A percentile compares a stretch with the other conserved stretches of the same genome.
Conservation (phyloP, 768 basidiomycete species). For the Amanita exitialis region DNA sequence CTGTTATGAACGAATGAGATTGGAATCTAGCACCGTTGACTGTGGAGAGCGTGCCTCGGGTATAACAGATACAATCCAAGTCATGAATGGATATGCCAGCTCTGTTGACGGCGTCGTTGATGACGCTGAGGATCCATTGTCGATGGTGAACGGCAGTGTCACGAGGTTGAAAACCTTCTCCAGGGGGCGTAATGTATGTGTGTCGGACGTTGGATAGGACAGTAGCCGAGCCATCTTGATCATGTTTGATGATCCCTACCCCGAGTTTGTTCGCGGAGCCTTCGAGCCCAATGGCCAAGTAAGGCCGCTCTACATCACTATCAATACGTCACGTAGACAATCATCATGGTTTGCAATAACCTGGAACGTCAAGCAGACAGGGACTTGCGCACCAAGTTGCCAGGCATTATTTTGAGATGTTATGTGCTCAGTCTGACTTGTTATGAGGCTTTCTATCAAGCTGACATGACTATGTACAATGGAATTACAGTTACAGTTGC, state of each 20-base stretch:
- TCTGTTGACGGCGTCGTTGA: slow-evolving; percentile 62
- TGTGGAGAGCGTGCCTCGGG: slow-evolving; percentile 52
- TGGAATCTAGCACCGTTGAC: neutral
- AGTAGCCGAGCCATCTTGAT: slow-evolving; percentile 54
- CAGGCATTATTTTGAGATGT: neutral
- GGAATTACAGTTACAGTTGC: neutral
- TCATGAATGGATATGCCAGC: slow-evolving; percentile 66
- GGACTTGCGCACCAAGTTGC: neutral
- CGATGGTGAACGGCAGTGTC: slow-evolving; percentile 96
- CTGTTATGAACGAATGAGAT: slow-evolving; percentile 26
- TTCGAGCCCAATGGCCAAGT: slow-evolving; percentile 91
- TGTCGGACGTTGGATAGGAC: slow-evolving; percentile 92
- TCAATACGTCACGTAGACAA: neutral
- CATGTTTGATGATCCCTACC: slow-evolving; percentile 84
- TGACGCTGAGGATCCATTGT: slow-evolving; percentile 80
- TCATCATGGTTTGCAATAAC: slow-evolving; percentile 14
- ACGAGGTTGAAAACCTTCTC: slow-evolving; percentile 92
- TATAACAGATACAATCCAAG: slow-evolving; percentile 92
- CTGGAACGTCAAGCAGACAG: slow-evolving; percentile 25
- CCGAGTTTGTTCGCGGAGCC: slow-evolving; percentile 98
- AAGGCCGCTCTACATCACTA: slow-evolving; percentile 40
- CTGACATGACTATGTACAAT: neutral
- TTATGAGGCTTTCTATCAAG: neutral
- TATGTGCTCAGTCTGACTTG: too few relatives aligned
- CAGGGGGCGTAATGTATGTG: slow-evolving; percentile 98